Percentiles rank a stretch among this genome's conserved stretches.
Conservation (phyloP, 2,329 filamentous ascomycete species). For the Paecilomyces fulvus region DNA sequence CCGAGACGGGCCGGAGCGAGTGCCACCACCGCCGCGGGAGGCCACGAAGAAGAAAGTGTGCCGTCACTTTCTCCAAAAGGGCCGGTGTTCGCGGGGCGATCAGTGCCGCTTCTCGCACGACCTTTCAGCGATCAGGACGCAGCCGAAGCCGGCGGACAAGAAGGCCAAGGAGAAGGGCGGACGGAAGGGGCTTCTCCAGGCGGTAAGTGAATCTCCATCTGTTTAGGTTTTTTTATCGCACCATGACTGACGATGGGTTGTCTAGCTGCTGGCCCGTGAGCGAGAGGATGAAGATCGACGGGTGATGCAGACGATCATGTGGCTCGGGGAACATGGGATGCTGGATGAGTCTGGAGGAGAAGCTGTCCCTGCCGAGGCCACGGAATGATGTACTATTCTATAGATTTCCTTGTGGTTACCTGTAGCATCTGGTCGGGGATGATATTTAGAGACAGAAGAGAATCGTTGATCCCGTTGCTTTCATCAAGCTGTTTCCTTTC, state of each 20-base stretch:
- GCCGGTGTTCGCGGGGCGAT: constrained; percentile 34
- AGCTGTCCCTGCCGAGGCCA: neutral
- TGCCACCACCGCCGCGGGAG: constrained; percentile 30
- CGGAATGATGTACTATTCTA: neutral
- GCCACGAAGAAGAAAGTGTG: constrained; percentile 26
- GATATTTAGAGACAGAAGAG: neutral
- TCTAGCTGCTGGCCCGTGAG: constrained; percentile 34
- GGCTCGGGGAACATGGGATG: constrained; percentile 33
- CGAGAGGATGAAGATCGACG: constrained; percentile 34
- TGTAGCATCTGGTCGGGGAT: neutral
- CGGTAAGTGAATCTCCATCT: constrained; percentile 22
- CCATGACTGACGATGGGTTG: neutral
- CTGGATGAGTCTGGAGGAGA: constrained; percentile 16
- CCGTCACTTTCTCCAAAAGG: constrained; percentile 32
- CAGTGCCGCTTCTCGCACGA: constrained; percentile 38
- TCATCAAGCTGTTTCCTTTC: neutral
- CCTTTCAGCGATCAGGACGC: constrained; percentile 17
- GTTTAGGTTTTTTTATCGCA: neutral
- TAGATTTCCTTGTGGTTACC: neutral
- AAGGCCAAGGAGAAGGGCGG: constrained; percentile 12
- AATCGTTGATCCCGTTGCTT: neutral
- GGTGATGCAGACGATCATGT: constrained; percentile 34
- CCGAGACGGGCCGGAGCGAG: constrained; percentile 30
- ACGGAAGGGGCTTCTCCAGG: constrained; percentile 36
- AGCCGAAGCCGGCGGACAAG: constrained; percentile 19